Evolutionary conservation across 257 asterid species (phyloP), one percentile per base, ranked within the genome.

Genomic region (Jasminum sambac): DNA sequence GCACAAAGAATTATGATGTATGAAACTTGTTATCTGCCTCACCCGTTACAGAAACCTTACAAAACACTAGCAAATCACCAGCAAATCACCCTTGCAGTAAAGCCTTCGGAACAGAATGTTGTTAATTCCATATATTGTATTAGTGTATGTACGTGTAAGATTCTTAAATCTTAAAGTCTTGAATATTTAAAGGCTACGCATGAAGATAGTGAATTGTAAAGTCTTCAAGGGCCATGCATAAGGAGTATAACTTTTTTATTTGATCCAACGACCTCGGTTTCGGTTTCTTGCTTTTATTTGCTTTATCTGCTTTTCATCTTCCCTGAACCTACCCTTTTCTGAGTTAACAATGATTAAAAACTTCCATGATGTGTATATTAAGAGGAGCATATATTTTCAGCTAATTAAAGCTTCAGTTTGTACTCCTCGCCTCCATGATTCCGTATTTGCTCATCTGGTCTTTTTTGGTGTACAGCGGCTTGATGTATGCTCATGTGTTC

Each of bases 11-110:
- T 59, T 25, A 13, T 52, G 57, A 34, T 43, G 39, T 77, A 40
- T 43, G 38, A 57, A 57, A 24, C 60, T 76, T 76, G 38, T 69
- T 41, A 24, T 72, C 23, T 64, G 34, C 21, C 76, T 5, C 42
- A 39, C 46, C 40, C 71, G 21, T 63, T 57, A 41, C 70, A 36
- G 73, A 42, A 73, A 30, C 41, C 58, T 69, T 21, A 36, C 21
- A n/a, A 41, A 72, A 6, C 40, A 62, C 17, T 11, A 17, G 60
- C 11, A 34, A n/a, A n/a, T n/a, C n/a, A n/a, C n/a, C n/a, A n/a
- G n/a, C n/a, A n/a, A n/a, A 62, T 67, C 57, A 2, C 55, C 7
- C 13, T 55, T 2, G 62, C 23, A 21, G 62, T 23, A 21, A 55
- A 55, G 62, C 36, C 62, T 55, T 55, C 16, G 9, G 16, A 55